Base-by-base conservation (phyloP, 768 basidiomycete genomes). In the Termitomyces sp. region DNA sequence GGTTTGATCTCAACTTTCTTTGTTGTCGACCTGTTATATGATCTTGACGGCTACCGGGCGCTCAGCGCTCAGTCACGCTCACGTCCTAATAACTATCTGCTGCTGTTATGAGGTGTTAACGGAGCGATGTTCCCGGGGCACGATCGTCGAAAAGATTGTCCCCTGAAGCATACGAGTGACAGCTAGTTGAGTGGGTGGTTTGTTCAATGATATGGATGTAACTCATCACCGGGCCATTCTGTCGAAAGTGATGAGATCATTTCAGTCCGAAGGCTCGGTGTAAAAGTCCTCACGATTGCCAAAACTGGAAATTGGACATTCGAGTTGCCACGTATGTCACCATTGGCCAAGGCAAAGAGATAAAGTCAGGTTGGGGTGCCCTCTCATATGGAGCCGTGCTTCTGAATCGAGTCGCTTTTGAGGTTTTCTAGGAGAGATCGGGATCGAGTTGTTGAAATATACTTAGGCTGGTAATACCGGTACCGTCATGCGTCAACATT, bases 131-230 rank as follows among this genome's bases (percentile, higher is more conserved):
- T 34, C 52, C 53, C 63, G 62, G 56, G 67, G 59, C 39, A 63
- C 62, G 53, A 69, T 69, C 64, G 61, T 65, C 44, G 62, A 65
- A 44, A 63, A 64, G 39, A 63, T 66, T 54, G 67, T 66, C 39
- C 65, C 67, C 64, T 67, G 36, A 34, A 37, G 34, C 45, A 22
- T 13, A 40, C 57, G 44, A 57, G 43, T n/a, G n/a, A n/a, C n/a
- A n/a, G n/a, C n/a, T n/a, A n/a, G n/a, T n/a, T n/a, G n/a, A n/a
- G n/a, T n/a, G n/a, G n/a, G 53, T 45, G 34, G 27, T 7, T 5
- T 18, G 27, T 37, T 20, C n/a, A 36, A 47, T 44, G 49, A 43
- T 40, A 42, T 46, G 48, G 37, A 24, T 34, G 27, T 30, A 34
- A 52, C 65, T 59, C 61, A 66, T 64, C 34, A 67, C 60, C 12